A percentile compares a stretch with the other conserved stretches of the same genome.
Conservation (phyloP, 495 filamentous ascomycete genomes). For the Immersiella caudata region DNA sequence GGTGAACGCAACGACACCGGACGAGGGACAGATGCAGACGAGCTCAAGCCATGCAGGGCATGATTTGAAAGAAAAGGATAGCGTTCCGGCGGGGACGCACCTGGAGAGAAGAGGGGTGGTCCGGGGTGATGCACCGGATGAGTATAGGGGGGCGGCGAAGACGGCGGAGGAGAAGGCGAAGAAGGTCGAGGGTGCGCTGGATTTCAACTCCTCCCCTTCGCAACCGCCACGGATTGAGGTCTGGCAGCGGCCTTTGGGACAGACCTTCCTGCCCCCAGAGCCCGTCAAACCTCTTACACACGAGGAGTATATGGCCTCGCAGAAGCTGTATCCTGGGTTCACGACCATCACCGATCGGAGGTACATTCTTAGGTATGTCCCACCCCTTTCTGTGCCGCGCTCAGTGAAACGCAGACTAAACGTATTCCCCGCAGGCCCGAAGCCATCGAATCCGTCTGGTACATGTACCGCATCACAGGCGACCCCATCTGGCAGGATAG, state of each 20-base stretch:
- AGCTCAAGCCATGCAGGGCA: background rate
- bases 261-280: constrained; percentile 29
- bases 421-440: constrained; percentile 65
- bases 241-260: constrained; percentile 32
- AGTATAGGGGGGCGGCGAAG: constrained; percentile 1
- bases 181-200: constrained; percentile 22
- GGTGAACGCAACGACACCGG: constrained; percentile 12
- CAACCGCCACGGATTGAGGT: background rate
- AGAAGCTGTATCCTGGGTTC: constrained; percentile 68
- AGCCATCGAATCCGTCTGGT: constrained; percentile 93
- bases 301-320: constrained; percentile 62
- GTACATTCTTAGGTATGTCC: constrained; percentile 75
- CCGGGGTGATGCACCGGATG: background rate
- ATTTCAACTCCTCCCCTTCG: constrained; percentile 24
- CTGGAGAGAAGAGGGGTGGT: constrained; percentile 9
- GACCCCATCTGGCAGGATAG: constrained; percentile 78
- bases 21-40: background rate
- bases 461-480: constrained; percentile 91
- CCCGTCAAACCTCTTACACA: constrained; percentile 55
- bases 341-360: constrained; percentile 56
- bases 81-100: background rate
- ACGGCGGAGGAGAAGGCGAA: constrained; percentile 17
- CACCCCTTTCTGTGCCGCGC: background rate
- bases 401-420: constrained; percentile 20
- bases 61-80: constrained; percentile 19